Base-by-base conservation (phyloP, 2,329 filamentous ascomycete species). In the Trichoderma sp. region DNA sequence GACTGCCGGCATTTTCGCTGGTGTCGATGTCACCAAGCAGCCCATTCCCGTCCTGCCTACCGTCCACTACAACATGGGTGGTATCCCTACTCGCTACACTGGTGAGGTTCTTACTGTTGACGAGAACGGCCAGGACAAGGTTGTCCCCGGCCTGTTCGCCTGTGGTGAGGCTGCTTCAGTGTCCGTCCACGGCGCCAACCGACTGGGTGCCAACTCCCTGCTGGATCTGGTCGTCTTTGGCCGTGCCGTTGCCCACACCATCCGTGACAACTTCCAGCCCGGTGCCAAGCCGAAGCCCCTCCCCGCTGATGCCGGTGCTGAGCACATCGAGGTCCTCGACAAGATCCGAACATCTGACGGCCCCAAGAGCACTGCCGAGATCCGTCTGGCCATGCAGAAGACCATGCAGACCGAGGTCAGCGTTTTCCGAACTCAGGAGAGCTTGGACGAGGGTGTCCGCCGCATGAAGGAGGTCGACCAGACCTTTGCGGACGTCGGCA, bases 11-110 rank as follows among this genome's bases (percentile, higher is more conserved):
- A 98, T 98, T 75, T 99, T 99, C 80, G 86, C 94, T 67, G 94
- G 95, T 81, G 93, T 99, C 73, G 95, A 99, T 78, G 94, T 99
- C 72, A 90, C 89, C 76, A 97, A 97, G 84, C 91, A 97, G 81
- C 94, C 94, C 70, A 98, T 98, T 72, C 94, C 94, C 68, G 94
- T 98, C 70, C 85, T 98, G 68, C 94, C 94, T 66, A 98, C 94
- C 51, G 94, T 97, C 71, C 93, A 99, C 85, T 99, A 99, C 87
- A 97, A 97, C 86, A 99, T 98, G 95, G 94, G 94, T 80, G 94
- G 95, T 85, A 97, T 99, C 72, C 94, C 94, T 60, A 98, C 95
- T 71, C 92, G 92, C 75, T 98, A 97, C 85, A 97, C 92, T 68
- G 94, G 95, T 79, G 93, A 99, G 82, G 95, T 98, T 67, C 81